Base-by-base conservation (phyloP, 2,329 filamentous ascomycete species). In the Pestalotiopsis sp. region DNA sequence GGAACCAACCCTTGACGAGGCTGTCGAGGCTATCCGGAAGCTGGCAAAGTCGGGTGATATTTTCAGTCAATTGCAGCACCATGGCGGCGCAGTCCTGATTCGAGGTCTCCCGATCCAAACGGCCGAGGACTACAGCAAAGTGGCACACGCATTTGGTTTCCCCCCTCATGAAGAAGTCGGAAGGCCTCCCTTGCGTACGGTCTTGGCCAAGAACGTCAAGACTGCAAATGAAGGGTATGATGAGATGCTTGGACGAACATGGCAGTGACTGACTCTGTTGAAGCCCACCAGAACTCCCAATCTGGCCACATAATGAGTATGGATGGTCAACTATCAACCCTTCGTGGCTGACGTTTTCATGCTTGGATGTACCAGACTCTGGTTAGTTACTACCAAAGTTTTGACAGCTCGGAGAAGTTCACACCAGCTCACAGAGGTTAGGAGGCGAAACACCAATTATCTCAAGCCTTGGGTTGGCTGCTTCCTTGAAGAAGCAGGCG, bases 291-390 rank as follows among this genome's bases (percentile, higher is more conserved):
- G 77, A 79, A 20, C 70, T 81, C n/a, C 79, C 80, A 0, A 81
- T 80, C 27, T 81, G 77, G 79, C 79, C 79, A 4, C 79, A 80
- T 25, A 80, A 77, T 39, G 79, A 81, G 67, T 81, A 80, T 39
- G 79, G 79, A 1, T 80, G 78, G 78, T 79, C 78, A 2, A 80
- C 74, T 0, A 77, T 80, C 66, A 77, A 81, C 59, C 79, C 79
- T 17, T 62, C 77, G 2, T 81, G 78, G 79, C 25, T 81, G 4
- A 78, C 76, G 0, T 80, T 80, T 67, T 75, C 70, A 12, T 74
- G 73, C 4, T 59, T 79, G 27, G 57, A 69, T 2, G 52, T 69
- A 2, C 72, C 77, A 1, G 66, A 76, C 27, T 69, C 68, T 25
- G 72, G 72, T 76, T 69, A 9, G 55, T 20, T 3, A 14, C 13